These are phyloP conservation scores for Austroboletus festivus DNA, from an alignment of 768 basidiomycete species.

Conservation along the genomic window DNA sequence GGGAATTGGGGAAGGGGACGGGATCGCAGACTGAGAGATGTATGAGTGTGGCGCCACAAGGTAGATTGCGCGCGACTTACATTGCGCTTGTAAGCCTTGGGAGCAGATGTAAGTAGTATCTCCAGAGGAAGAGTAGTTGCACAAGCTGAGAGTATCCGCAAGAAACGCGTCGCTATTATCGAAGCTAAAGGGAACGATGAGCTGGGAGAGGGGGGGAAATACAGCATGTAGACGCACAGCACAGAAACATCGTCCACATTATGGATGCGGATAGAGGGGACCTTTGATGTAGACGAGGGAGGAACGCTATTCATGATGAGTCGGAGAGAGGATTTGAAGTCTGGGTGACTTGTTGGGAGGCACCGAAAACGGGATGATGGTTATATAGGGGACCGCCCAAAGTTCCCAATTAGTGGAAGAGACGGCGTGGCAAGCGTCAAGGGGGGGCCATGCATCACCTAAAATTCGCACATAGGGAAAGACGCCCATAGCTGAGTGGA, in stretches of 20 bases:
- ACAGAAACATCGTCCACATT: slow-evolving; percentile 7
- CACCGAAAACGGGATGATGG: neutral
- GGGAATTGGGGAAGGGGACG: neutral
- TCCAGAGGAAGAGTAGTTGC: neutral
- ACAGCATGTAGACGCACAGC: slow-evolving; percentile 16
- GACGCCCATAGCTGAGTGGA: slow-evolving; percentile 9
- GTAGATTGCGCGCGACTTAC: slow-evolving; percentile 4
- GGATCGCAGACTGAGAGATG: neutral
- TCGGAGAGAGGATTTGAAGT: slow-evolving; percentile 2
- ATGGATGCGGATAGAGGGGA: slow-evolving; percentile 21
- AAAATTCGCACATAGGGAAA: slow-evolving; percentile 1
- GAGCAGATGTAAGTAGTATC: slow-evolving; percentile 4
- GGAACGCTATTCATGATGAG: slow-evolving; percentile 10
- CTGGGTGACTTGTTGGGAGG: slow-evolving; percentile 6
- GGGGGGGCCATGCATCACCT: slow-evolving; percentile 1
- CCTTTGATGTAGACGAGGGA: neutral
- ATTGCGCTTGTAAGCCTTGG: neutral
- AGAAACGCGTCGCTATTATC: neutral
- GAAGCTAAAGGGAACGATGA: slow-evolving; percentile 15
- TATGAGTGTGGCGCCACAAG: slow-evolving; percentile 17
- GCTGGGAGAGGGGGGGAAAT: neutral
- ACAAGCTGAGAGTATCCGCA: neutral
- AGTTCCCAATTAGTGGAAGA: slow-evolving; percentile 8
- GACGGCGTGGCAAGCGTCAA: neutral
- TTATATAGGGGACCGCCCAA: slow-evolving; percentile 21